Percentiles rank a stretch among this genome's conserved stretches.
Conservation (phyloP, 805 yeast genomes). For the Starmerella tilneyi region DNA sequence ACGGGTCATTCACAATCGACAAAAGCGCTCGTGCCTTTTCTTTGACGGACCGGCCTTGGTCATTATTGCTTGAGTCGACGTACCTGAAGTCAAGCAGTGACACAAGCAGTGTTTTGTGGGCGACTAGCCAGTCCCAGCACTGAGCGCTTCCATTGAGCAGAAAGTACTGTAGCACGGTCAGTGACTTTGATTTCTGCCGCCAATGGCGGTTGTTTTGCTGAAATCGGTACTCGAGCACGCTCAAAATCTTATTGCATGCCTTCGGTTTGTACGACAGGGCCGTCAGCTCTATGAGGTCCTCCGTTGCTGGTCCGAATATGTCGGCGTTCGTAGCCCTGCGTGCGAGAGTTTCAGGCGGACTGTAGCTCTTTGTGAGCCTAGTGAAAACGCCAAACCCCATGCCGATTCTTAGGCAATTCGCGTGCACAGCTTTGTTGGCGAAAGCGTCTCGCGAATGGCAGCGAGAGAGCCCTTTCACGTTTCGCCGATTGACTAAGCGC, state of each 20-base stretch:
- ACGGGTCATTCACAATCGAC: slow-evolving; percentile 26
- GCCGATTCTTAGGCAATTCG: neutral
- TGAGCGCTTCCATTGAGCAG: slow-evolving; percentile 24
- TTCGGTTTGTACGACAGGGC: slow-evolving; percentile 18
- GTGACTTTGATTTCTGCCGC: slow-evolving; percentile 26
- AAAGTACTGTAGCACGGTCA: slow-evolving; percentile 25
- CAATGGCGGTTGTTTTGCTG: slow-evolving; percentile 22
- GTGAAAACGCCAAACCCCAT: slow-evolving; percentile 10
- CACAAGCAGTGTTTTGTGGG: slow-evolving; percentile 10
- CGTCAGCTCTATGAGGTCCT: slow-evolving; percentile 23
- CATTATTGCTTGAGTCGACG: slow-evolving; percentile 25
- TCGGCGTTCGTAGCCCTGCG: slow-evolving; percentile 24
- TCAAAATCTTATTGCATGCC: slow-evolving; percentile 18
- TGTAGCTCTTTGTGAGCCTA: slow-evolving; percentile 7
- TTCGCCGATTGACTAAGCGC: no score
- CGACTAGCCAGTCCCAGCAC: slow-evolving; percentile 21
- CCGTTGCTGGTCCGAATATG: slow-evolving; percentile 22
- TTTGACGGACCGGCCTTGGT: slow-evolving; percentile 30
- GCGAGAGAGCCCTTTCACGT: no score
- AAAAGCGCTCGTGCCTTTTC: slow-evolving; percentile 27
- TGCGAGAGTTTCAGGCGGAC: slow-evolving; percentile 22
- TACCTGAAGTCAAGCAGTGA: slow-evolving; percentile 15
- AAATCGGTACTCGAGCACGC: slow-evolving; percentile 23
- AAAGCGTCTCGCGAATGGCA: no score
- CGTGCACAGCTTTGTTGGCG: no score